Evolutionary conservation across 139 green algal genomes (phyloP).

Genomic region (Zygnema cylindricum): DNA sequence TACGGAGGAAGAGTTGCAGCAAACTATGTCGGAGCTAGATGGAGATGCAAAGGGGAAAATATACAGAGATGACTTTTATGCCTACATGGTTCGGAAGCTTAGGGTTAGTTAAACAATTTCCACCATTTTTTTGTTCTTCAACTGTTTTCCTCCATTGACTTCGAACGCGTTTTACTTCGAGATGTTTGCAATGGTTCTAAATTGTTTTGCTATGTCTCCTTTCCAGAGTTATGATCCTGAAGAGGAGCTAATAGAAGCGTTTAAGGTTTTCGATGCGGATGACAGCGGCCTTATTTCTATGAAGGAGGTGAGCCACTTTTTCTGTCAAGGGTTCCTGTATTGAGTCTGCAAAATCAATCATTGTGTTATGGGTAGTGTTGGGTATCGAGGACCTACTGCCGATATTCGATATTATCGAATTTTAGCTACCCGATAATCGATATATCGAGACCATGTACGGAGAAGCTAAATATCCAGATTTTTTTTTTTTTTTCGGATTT

Average conservation of each 20-base stretch:
- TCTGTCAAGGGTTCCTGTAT: not conserved
- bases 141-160: too few relatives aligned
- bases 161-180: too few relatives aligned
- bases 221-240: not conserved
- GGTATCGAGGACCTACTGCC: too few relatives aligned
- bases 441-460: not conserved
- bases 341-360: too few relatives aligned
- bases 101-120: not conserved
- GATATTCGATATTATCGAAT: not conserved
- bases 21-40: not conserved
- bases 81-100: not conserved
- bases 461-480: not conserved
- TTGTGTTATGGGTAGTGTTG: too few relatives aligned
- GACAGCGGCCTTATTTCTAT: not conserved
- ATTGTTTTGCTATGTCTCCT: too few relatives aligned
- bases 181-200: too few relatives aligned
- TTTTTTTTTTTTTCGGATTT: not conserved
- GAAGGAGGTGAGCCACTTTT: not conserved
- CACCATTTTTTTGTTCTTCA: not conserved
- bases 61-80: not conserved
- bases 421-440: not conserved
- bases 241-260: not conserved
- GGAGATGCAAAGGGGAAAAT: not conserved
- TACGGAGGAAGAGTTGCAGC: not conserved
- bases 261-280: not conserved